Base-by-base conservation (phyloP, 306 rosid genomes). In the Potentilla sterilis region DNA sequence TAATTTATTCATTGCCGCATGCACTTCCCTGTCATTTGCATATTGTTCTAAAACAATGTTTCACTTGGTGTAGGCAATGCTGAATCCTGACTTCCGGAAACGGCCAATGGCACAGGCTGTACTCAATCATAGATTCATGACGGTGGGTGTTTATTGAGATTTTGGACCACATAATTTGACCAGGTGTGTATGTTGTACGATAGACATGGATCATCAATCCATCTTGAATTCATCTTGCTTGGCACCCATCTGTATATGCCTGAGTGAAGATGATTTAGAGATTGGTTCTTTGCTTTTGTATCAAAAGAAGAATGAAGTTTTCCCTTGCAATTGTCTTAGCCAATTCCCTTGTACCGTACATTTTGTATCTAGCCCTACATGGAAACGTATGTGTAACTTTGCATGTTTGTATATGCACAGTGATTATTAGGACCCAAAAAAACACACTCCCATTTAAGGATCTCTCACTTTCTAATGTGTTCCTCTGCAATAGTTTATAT, bases 81-180 rank as follows among this genome's bases (percentile, higher is more conserved):
- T 91, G 75, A 88, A 92, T 84, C 85, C 97, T 40, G 97, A 94
- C 71, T 90, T 88, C 78, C 91, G 95, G 22, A 87, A 84, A 77
- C 86, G 96, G 41, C 98, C 95, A 18, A 78, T 81, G 61, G 98
- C 91, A 0, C 89, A 90, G 79, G 86, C 92, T 68, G 89, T 94
- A 72, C 91, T 92, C 77, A 85, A 82, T 71, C 97, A 92, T 81
- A 85, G 86, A 54, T 94, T 94, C 75, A 70, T 94, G 90, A 86
- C 72, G 0, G 86, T 82, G 5, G 78, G 81, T 18, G 67, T 78
- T 42, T 89, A 83, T 44, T 89, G 85, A 92, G 70, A 70, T 48
- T 77, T 38, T 73, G 57, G 57, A 77, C 54, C 67, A 64, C 67
- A 61, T 28, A 42, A 43, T 44, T 43, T 11, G 28, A 55, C 35